Evolutionary conservation across 345 rosid species (phyloP), one percentile per base, ranked within the genome.

Genomic region (Pseudoturritis turrita): DNA sequence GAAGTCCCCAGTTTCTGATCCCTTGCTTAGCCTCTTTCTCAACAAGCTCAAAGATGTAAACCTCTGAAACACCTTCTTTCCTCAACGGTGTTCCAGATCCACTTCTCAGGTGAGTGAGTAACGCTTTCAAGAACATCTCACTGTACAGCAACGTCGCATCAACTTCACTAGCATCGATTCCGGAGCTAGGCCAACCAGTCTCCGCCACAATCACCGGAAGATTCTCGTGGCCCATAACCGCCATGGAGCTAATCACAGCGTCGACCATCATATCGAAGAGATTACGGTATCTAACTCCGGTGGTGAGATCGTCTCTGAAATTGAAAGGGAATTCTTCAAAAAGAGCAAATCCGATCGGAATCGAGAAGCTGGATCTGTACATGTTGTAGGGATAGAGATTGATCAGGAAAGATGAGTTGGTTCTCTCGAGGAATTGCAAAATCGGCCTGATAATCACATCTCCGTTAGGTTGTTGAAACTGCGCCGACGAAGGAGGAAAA

Each of bases 231-330:
- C 98, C 98, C 4, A 86, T 84, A 0, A 91, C 92, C 5, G 91
- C 92, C 86, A 94, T 81, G 1, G 97, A 83, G 1, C 83, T 79
- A 2, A 91, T 43, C 37, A 89, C 92, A 0, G 98, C 82, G 43
- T 91, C 98, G 3, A 84, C 89, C 98, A 94, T 94, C 92, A 94
- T 85, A 52, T 91, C 97, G 45, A 91, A 94, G 0, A 94, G 83
- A 64, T 94, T 94, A 63, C 85, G 72, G 77, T 94, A 94, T 63
- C 98, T 72, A 1, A 91, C 95, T 10, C 97, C 97, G 0, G 97
- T 94, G 4, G 78, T 66, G 45, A 84, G 58, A 70, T 91, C 97
- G 35, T 91, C 97, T 52, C 92, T 72, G 82, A 86, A 94, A 66
- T 89, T 87, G 60, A 87, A 94, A 1, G 91, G 88, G 60, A 81